Base-by-base conservation (phyloP, 495 filamentous ascomycete genomes). In the Talaromyces stipitatus region DNA sequence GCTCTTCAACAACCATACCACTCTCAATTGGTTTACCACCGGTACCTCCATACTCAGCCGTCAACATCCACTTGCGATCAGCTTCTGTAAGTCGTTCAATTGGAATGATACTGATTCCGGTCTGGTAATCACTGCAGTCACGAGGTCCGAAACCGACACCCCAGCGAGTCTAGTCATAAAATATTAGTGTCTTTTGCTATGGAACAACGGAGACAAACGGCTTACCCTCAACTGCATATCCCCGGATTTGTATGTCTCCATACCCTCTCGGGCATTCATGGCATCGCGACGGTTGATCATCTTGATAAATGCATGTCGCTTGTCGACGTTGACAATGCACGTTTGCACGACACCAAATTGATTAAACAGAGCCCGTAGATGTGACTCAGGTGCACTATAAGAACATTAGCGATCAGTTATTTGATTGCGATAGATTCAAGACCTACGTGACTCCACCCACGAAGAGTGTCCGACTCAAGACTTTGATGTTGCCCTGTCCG, bases 241-340 rank as follows among this genome's bases (percentile, higher is more conserved):
- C 26, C 82, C 76, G 51, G 80, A 78, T 56, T 85, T 83, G 61
- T 83, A 80, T 4, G 84, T 86, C 62, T 96, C 91, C 91, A 97
- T 97, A 41, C 85, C 90, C n/a, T 87, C 83, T 59, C 94, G 90
- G 50, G 94, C 94, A 51, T 67, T 70, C 26, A 96, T 79, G 10
- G 94, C 92, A 66, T 97, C 91, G 27, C 80, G 75, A 23, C 95
- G 91, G 55, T 80, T 89, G 57, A 91, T 80, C 94, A 99, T 97
- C 71, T 99, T 99, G 60, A 99, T 92, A 64, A 99, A 99, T 11
- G 94, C 94, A 72, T 97, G 95, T 22, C 94, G 88, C 72, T 96
- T 97, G 62, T 97, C 95, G 58, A 87, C 85, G 72, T 97, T 96
- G 64, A 97, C 92, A 59, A 99, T 99, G 70, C 91, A 96, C 10